A percentile compares a stretch with the other conserved stretches of the same genome.
Conservation (phyloP, 2,329 filamentous ascomycete genomes). For the Ascochyta rabiei region DNA sequence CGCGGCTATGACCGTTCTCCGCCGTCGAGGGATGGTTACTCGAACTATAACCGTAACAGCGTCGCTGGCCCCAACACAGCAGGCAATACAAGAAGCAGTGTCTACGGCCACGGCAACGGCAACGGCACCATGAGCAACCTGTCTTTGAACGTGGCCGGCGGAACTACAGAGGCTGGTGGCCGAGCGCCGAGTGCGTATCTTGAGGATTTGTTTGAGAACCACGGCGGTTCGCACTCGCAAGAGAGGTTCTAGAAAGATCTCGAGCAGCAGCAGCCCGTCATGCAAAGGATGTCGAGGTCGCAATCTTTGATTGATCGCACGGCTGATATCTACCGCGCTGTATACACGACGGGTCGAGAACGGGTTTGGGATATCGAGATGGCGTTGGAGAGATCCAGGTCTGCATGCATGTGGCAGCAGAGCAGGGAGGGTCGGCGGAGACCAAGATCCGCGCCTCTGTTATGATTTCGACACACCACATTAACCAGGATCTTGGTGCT, state of each 20-base stretch:
- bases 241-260: slow-evolving; percentile 41
- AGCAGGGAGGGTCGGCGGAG: neutral
- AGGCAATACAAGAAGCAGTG: slow-evolving; percentile 38
- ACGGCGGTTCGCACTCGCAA: slow-evolving; percentile 51
- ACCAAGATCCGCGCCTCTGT: neutral
- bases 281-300: slow-evolving; percentile 2
- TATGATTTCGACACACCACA: neutral
- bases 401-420: neutral
- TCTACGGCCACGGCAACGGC: slow-evolving; percentile 38
- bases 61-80: slow-evolving; percentile 42
- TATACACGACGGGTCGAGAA: neutral
- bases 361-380: slow-evolving; percentile 11
- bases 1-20: slow-evolving; percentile 45
- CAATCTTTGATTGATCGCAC: neutral
- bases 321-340: neutral
- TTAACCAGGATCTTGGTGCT: neutral
- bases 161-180: slow-evolving; percentile 58
- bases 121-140: slow-evolving; percentile 70
- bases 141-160: slow-evolving; percentile 64
- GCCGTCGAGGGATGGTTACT: slow-evolving; percentile 40
- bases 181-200: slow-evolving; percentile 87
- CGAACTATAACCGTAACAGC: slow-evolving; percentile 47
- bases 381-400: slow-evolving; percentile 1
- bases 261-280: slow-evolving; percentile 9
- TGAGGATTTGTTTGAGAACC: slow-evolving; percentile 85